A percentile compares a stretch with the other conserved stretches of the same genome.
phyloP scores from a whole-genome alignment of 371 early-diverging fungal genomes.

The Dichotomocladium elegans region DNA sequence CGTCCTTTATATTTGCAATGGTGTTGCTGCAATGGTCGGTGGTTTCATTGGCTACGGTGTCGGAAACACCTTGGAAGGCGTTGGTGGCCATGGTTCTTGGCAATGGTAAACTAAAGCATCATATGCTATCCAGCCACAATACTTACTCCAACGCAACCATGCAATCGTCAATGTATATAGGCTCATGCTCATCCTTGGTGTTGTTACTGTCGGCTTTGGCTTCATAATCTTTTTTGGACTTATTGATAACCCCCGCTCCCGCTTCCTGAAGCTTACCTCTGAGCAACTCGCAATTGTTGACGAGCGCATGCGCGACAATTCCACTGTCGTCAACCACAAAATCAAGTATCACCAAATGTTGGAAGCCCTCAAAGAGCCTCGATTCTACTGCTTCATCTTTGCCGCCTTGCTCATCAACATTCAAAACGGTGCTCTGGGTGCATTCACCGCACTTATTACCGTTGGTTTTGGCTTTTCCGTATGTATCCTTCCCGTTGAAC shows the following conservation, averaged over 20 bases:
- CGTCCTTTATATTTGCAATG: slow-evolving; percentile 23
- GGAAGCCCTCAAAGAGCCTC: slow-evolving; percentile 22
- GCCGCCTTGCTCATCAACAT: slow-evolving; percentile 22
- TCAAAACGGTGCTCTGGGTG: slow-evolving; percentile 38
- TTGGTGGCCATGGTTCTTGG: slow-evolving; percentile 40
- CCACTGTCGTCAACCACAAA: slow-evolving; percentile 13
- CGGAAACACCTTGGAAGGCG: slow-evolving; percentile 30
- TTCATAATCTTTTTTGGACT: slow-evolving; percentile 13
- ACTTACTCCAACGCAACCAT: too few relatives aligned
- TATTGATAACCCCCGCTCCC: slow-evolving; percentile 14
- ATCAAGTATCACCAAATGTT: slow-evolving; percentile 17
- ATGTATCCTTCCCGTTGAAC: not conserved
- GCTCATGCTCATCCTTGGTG: slow-evolving; percentile 38
- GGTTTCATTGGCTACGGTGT: slow-evolving; percentile 59
- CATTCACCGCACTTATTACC: slow-evolving; percentile 19
- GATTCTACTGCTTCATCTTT: slow-evolving; percentile 18
- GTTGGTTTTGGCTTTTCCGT: slow-evolving; percentile 24
- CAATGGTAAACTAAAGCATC: slow-evolving; percentile 45
- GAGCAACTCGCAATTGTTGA: slow-evolving; percentile 11
- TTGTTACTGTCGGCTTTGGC: slow-evolving; percentile 17
- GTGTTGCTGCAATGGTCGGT: slow-evolving; percentile 50
- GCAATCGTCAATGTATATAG: slow-evolving; percentile 4
- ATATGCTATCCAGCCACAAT: too few relatives aligned
- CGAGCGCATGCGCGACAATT: slow-evolving; percentile 13
- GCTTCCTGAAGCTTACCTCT: slow-evolving; percentile 11